These are phyloP conservation scores for Candida frijolesensis DNA, from an alignment of 1,139 yeast genomes.

Conservation along the genomic window DNA sequence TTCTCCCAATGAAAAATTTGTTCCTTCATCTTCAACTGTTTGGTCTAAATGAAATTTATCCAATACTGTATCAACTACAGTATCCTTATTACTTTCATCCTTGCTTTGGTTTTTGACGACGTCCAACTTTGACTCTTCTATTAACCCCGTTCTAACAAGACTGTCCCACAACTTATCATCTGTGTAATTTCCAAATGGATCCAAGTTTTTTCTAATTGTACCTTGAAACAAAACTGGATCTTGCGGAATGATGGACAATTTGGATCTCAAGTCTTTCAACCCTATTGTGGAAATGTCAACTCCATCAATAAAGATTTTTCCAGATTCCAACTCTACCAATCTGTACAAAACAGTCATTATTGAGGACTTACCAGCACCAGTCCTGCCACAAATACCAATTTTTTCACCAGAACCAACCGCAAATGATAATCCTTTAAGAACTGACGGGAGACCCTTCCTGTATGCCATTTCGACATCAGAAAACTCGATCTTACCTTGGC, in stretches of 20 bases:
- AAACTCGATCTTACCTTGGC: slow-evolving; percentile 54
- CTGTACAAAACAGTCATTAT: slow-evolving; percentile 69
- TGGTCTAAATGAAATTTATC: slow-evolving; percentile 55
- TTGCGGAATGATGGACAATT: slow-evolving; percentile 47
- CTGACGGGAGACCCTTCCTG: slow-evolving; percentile 75
- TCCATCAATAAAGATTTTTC: slow-evolving; percentile 59
- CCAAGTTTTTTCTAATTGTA: slow-evolving; percentile 41
- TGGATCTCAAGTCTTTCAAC: slow-evolving; percentile 33
- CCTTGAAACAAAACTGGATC: slow-evolving; percentile 49
- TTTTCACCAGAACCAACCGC: slow-evolving; percentile 56
- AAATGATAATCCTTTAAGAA: slow-evolving; percentile 56
- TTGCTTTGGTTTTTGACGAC: slow-evolving; percentile 25
- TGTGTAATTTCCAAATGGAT: slow-evolving; percentile 38
- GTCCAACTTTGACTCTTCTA: slow-evolving; percentile 23
- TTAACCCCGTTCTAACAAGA: slow-evolving; percentile 45
- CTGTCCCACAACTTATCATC: slow-evolving; percentile 50
- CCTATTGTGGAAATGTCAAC: slow-evolving; percentile 52
- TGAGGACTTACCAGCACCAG: slow-evolving; percentile 80
- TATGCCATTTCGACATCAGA: slow-evolving; percentile 64
- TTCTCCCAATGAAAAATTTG: slow-evolving; percentile 58
- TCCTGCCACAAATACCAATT: slow-evolving; percentile 77
- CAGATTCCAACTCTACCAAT: slow-evolving; percentile 55
- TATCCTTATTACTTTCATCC: slow-evolving; percentile 14
- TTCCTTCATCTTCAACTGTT: slow-evolving; percentile 54
- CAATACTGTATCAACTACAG: slow-evolving; percentile 16